Base-by-base conservation (phyloP, 2,329 filamentous ascomycete species). In the Nigrograna mackinnonii region DNA sequence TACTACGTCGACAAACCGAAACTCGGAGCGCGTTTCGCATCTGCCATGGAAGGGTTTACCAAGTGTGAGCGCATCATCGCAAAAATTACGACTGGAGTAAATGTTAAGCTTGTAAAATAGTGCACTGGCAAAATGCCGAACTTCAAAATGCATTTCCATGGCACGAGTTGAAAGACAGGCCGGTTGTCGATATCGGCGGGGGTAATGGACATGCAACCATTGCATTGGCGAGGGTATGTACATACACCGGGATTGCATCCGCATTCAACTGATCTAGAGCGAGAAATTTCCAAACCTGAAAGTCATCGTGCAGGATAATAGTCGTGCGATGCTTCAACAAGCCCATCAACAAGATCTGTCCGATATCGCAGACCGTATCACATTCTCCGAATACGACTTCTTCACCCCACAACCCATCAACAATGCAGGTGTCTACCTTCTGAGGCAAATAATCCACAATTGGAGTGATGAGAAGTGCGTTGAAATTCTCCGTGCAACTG, bases 401-500 rank as follows among this genome's bases (percentile, higher is more conserved):
- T 71, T 72, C 45, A 40, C 53, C 16, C 44, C 57, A 6, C 68
- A 73, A 46, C 64, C 68, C 0, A 32, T 61, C 6, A 43, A 53
- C 7, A 41, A 54, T 11, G 61, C 64, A 9, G 47, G 54, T 30
- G 57, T 61, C 5, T 74, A 64, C 43, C 45, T 73, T n/a, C 52
- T 72, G 17, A 62, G 69, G 13, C 60, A 62, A 39, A 50, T 66
- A 12, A 46, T 67, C 18, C 71, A 72, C 47, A 70, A 74, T 41
- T 70, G 64, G 67, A 50, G 50, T 13, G 67, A 71, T 42, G 50
- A 51, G 14, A 58, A 70, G 19, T 57, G 54, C 20, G 49, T 62
- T 13, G 54, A 44, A 13, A 68, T 73, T 26, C 40, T 72, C 12
- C 41, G 45, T 14, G 45, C 49, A 3, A 24, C 70, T 6, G 41